phyloP scores from a whole-genome alignment of 352 stramenopile species.

The Pythium diclinum region DNA sequence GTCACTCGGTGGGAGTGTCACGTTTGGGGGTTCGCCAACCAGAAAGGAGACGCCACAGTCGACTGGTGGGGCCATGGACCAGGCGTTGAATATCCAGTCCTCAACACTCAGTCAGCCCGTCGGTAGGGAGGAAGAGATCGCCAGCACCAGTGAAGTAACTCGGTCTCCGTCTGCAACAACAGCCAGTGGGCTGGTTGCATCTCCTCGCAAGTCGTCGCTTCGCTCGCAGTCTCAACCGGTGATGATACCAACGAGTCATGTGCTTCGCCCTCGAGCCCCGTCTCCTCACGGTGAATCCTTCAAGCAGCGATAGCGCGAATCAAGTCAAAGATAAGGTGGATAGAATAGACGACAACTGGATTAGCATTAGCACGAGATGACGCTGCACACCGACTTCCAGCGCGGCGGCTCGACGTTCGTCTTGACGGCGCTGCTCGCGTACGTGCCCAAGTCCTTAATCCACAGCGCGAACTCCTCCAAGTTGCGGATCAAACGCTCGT shows the following conservation, averaged over 20 bases:
- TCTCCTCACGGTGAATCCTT: not conserved
- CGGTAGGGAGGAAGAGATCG: slow-evolving; percentile 3
- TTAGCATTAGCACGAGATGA: slow-evolving; percentile 51
- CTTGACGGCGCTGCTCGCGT: slow-evolving; percentile 58
- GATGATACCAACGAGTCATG: not conserved
- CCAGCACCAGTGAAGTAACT: not conserved
- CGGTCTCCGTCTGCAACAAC: not conserved
- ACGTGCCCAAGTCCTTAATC: slow-evolving; percentile 74
- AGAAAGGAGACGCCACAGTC: not conserved
- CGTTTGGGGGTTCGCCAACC: not conserved
- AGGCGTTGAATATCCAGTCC: slow-evolving; percentile 8
- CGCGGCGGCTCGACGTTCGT: slow-evolving; percentile 61
- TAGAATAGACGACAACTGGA: not conserved
- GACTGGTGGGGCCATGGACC: not conserved
- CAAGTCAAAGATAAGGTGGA: not conserved
- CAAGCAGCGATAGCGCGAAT: not conserved
- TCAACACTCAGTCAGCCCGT: slow-evolving; percentile 15
- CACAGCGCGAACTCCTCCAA: slow-evolving; percentile 75
- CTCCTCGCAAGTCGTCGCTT: slow-evolving; percentile 9
- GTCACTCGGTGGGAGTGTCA: not conserved
- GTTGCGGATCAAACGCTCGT: slow-evolving; percentile 51
- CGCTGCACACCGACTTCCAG: slow-evolving; percentile 63
- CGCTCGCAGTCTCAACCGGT: not conserved
- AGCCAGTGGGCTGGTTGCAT: not conserved
- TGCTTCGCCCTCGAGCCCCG: not conserved